Conservation (phyloP, 1,139 yeast genomes). For the Hyphopichia wangnamkhiaoensis region DNA sequence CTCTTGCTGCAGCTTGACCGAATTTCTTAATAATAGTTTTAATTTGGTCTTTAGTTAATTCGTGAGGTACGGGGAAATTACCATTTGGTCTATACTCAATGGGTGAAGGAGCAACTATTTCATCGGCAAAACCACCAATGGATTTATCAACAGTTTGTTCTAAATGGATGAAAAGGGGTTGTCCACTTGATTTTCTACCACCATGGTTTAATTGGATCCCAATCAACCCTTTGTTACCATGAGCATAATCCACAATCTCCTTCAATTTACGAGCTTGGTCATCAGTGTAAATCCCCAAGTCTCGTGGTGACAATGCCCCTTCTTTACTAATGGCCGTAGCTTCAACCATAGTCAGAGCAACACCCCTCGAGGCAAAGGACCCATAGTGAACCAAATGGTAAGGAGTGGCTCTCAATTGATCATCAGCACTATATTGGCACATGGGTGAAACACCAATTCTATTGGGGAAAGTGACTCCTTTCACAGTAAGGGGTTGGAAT, state of each 20-base stretch:
- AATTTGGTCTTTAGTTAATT: constrained; percentile 34
- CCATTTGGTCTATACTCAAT: constrained; percentile 34
- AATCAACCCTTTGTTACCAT: constrained; percentile 47
- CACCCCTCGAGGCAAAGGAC: constrained; percentile 44
- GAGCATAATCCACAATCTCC: constrained; percentile 56
- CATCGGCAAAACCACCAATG: constrained; percentile 44
- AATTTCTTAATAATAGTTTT: constrained; percentile 34
- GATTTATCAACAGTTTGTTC: constrained; percentile 31
- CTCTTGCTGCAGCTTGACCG: constrained; percentile 46
- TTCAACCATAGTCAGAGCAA: constrained; percentile 53
- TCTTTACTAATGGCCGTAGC: constrained; percentile 48
- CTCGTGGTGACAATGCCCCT: constrained; percentile 47
- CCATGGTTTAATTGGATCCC: constrained; percentile 62
- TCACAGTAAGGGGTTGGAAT: constrained; percentile 6
- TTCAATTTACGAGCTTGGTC: constrained; percentile 49
- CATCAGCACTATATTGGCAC: constrained; percentile 53
- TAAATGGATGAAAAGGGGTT: constrained; percentile 33
- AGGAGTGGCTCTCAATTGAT: constrained; percentile 41
- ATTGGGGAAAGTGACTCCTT: constrained; percentile 42
- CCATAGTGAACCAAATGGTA: constrained; percentile 52
- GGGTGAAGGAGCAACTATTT: constrained; percentile 50
- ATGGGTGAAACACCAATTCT: constrained; percentile 61
- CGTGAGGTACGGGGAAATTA: constrained; percentile 26
- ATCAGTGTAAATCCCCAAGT: constrained; percentile 53
- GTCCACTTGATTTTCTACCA: constrained; percentile 51